Evolutionary conservation across 139 green algal genomes (phyloP).

Genomic region (Axilococcus clingmanii): DNA sequence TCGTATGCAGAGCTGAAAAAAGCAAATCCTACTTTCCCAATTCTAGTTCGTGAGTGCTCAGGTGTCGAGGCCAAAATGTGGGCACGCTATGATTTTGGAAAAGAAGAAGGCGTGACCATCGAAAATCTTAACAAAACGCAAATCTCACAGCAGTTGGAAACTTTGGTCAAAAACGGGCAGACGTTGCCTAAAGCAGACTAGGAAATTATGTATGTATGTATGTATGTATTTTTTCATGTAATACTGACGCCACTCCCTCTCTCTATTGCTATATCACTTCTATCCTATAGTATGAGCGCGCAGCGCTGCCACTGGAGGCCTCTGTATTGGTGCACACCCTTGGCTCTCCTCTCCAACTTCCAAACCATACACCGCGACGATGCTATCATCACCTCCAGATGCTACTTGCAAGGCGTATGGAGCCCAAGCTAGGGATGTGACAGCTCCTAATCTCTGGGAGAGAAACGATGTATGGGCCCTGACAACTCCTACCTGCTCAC

Average conservation of each 20-base stretch:
- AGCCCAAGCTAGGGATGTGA: conserved; percentile 76
- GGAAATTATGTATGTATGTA: too few relatives aligned
- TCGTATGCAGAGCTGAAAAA: conserved; percentile 84
- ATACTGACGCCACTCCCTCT: too few relatives aligned
- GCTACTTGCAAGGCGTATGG: conserved; percentile 70
- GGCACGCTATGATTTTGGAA: conserved; percentile 69
- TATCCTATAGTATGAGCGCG: too few relatives aligned
- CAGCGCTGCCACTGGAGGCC: too few relatives aligned
- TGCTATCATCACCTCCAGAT: conserved; percentile 45
- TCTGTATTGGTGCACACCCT: too few relatives aligned
- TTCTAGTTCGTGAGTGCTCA: conserved; percentile 68
- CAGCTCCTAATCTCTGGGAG: conserved; percentile 49
- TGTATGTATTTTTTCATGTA: too few relatives aligned
- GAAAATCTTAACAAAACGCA: conserved; percentile 33
- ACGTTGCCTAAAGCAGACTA: too few relatives aligned
- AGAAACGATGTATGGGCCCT: conserved; percentile 52
- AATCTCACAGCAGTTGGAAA: conserved; percentile 14
- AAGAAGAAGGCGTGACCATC: conserved; percentile 54
- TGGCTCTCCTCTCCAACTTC: conserved; percentile 12
- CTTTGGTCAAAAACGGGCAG: background rate
- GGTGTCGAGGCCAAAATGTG: conserved; percentile 61
- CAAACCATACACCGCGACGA: conserved; percentile 39
- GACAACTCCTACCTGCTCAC: conserved; percentile 58
- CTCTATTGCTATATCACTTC: too few relatives aligned
- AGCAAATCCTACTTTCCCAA: conserved; percentile 74